Evolutionary conservation across 345 rosid species (phyloP).

Genomic region (Eucalyptus camaldulensis): DNA sequence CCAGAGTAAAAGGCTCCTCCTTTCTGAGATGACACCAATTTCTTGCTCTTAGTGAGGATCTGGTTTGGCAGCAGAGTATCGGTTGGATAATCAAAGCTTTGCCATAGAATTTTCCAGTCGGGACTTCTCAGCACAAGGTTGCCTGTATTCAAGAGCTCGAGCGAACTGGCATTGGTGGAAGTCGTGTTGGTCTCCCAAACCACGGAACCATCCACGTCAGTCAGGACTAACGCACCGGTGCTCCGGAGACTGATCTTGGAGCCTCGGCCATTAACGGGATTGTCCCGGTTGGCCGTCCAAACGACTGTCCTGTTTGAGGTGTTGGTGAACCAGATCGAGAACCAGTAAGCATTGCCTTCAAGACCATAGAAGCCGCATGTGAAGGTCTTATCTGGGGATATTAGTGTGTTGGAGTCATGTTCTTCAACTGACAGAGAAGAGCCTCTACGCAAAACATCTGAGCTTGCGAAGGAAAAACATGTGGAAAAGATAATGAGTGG

Average conservation of each 20-base stretch:
- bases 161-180: not conserved
- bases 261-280: constrained; percentile 28
- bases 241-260: constrained; percentile 12
- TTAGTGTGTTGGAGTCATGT: not conserved
- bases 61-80: constrained; percentile 36
- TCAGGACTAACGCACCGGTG: constrained; percentile 16
- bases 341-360: constrained; percentile 28
- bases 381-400: constrained; percentile 17
- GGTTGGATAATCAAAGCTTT: constrained; percentile 32
- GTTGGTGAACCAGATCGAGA: constrained; percentile 27
- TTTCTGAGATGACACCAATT: constrained; percentile 9
- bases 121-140: constrained; percentile 19
- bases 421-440: constrained; percentile 14
- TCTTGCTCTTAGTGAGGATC: constrained; percentile 2
- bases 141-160: constrained; percentile 25
- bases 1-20: constrained; percentile 8
- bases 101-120: constrained; percentile 10
- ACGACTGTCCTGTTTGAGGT: constrained; percentile 12
- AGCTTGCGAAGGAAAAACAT: not conserved
- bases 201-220: constrained; percentile 12
- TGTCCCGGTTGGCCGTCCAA: constrained; percentile 35
- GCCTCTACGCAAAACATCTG: constrained; percentile 1
- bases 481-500: not conserved
- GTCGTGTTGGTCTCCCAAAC: constrained; percentile 18
- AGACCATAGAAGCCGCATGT: constrained; percentile 24